These are phyloP conservation scores for Termitomyces sp. DNA, from an alignment of 768 basidiomycete species.

Conservation along the genomic window DNA sequence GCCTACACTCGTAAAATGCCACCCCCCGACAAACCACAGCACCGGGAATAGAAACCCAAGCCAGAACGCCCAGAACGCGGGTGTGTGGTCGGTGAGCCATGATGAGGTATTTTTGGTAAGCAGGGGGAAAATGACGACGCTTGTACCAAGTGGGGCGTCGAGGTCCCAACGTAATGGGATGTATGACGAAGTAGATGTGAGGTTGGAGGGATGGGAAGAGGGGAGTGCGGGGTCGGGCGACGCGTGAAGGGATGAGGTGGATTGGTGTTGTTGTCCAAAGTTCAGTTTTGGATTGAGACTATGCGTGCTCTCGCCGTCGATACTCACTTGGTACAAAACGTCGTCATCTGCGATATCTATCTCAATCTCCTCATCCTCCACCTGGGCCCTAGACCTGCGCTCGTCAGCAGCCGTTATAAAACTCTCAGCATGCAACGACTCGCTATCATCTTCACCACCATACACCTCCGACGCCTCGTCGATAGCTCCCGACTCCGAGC, in stretches of 20 bases:
- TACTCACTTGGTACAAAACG: background rate
- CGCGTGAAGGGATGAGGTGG: background rate
- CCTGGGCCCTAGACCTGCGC: background rate
- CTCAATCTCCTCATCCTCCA: background rate
- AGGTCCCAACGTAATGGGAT: constrained; percentile 48
- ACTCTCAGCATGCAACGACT: constrained; percentile 53
- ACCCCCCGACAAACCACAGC: constrained; percentile 76
- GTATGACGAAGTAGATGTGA: constrained; percentile 32
- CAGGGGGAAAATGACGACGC: constrained; percentile 27
- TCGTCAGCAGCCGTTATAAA: constrained; percentile 46
- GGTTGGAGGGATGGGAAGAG: constrained; percentile 25
- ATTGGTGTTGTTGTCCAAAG: background rate
- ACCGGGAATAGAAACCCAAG: constrained; percentile 69
- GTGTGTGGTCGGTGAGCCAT: constrained; percentile 27
- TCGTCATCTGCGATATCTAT: constrained; percentile 12
- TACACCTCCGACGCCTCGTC: constrained; percentile 28
- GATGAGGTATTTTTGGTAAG: constrained; percentile 18
- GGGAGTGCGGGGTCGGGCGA: background rate
- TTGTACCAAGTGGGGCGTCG: constrained; percentile 34
- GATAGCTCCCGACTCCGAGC: constrained; percentile 29
- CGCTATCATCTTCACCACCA: constrained; percentile 31
- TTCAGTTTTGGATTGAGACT: background rate
- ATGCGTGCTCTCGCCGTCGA: background rate
- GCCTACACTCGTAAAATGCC: constrained; percentile 53
- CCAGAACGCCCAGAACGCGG: constrained; percentile 68